A percentile compares a stretch with the other conserved stretches of the same genome.
Evolutionary conservation across 495 filamentous ascomycete species (phyloP).

Genomic region (Aspergillus coremiiformis): DNA sequence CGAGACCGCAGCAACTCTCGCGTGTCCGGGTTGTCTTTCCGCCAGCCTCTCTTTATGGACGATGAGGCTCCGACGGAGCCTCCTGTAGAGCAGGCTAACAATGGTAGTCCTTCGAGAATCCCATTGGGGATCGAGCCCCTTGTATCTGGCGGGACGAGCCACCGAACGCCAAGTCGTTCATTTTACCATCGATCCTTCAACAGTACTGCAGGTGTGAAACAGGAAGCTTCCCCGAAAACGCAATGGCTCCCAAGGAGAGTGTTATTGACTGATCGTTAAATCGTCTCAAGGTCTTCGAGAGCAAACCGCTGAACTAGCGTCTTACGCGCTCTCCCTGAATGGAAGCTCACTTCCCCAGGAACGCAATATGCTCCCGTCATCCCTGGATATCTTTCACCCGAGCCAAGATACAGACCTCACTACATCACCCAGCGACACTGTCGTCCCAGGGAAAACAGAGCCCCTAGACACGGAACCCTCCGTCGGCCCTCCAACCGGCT

Average conservation of each 20-base stretch:
- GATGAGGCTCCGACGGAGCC: slow-evolving; percentile 17
- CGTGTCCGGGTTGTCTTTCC: slow-evolving; percentile 23
- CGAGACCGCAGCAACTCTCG: slow-evolving; percentile 33
- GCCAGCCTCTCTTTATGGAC: slow-evolving; percentile 18
- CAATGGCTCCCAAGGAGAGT: not conserved
- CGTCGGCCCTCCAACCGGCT: slow-evolving; percentile 20
- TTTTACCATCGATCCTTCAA: slow-evolving; percentile 71
- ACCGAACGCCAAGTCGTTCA: slow-evolving; percentile 66
- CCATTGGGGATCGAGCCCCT: slow-evolving; percentile 28
- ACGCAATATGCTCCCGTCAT: slow-evolving; percentile 25
- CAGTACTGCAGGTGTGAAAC: slow-evolving; percentile 47
- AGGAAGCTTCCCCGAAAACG: slow-evolving; percentile 1
- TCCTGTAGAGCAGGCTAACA: slow-evolving; percentile 28
- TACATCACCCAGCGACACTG: not conserved
- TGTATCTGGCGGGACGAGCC: slow-evolving; percentile 33
- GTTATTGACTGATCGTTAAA: slow-evolving; percentile 30
- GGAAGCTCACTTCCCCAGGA: slow-evolving; percentile 29
- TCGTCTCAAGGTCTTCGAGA: slow-evolving; percentile 72
- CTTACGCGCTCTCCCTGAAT: slow-evolving; percentile 61
- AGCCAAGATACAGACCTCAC: not conserved
- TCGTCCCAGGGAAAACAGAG: slow-evolving; percentile 8
- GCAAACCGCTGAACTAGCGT: slow-evolving; percentile 85
- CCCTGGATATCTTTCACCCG: slow-evolving; percentile 30
- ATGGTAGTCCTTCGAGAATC: slow-evolving; percentile 27
- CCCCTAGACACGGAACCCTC: slow-evolving; percentile 8